A percentile compares a stretch with the other conserved stretches of the same genome.
Evolutionary conservation across 345 rosid genomes (phyloP).

Genomic region (Raphanus raphanistrum): DNA sequence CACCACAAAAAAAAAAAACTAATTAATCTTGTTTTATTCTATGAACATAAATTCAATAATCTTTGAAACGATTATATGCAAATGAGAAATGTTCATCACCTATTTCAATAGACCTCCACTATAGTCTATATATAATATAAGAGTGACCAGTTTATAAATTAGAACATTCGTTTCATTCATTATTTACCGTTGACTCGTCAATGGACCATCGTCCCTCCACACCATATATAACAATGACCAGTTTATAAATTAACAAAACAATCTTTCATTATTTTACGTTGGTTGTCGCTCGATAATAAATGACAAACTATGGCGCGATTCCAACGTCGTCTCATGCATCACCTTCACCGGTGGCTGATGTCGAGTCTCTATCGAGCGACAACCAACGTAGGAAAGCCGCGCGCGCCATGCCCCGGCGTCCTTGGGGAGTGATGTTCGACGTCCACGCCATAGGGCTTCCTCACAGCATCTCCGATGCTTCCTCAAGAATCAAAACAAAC

Average conservation of each 20-base stretch:
- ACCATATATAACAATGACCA: not conserved
- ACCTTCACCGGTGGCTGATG: conserved; percentile 32
- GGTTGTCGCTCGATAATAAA: conserved; percentile 19
- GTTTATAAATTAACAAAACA: not conserved
- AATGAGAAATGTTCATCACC: too few relatives aligned
- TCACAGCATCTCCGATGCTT: conserved; percentile 38
- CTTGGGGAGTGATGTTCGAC: conserved; percentile 71
- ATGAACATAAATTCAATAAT: too few relatives aligned
- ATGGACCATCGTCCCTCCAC: not conserved
- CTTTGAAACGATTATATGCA: too few relatives aligned
- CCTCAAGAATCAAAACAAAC: conserved; percentile 50
- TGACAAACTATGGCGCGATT: conserved; percentile 80
- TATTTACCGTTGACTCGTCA: not conserved
- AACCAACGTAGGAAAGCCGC: conserved; percentile 24
- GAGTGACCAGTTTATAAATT: too few relatives aligned
- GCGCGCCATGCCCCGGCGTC: conserved; percentile 51
- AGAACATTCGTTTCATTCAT: not conserved
- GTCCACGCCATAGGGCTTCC: conserved; percentile 51
- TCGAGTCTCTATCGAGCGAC: conserved; percentile 54
- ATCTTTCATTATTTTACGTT: not conserved
- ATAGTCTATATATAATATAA: too few relatives aligned
- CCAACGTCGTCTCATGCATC: conserved; percentile 57
- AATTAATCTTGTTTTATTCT: too few relatives aligned
- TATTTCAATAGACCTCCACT: too few relatives aligned
- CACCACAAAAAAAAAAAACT: too few relatives aligned